Conservation (phyloP, 2,329 filamentous ascomycete species). For the Thielaviopsis cerberus region DNA sequence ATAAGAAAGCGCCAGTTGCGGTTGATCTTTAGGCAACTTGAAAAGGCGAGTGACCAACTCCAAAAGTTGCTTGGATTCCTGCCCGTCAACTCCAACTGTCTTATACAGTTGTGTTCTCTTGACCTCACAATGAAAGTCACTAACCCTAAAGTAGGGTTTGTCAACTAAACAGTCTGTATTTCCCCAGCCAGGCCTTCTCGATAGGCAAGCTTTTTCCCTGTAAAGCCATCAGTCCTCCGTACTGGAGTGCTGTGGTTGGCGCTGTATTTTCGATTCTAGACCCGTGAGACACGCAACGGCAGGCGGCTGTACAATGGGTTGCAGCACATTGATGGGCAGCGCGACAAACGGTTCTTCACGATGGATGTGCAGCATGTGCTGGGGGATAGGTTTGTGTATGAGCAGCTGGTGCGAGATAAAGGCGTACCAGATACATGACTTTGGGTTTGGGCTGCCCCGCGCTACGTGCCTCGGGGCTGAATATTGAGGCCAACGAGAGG, state of each 20-base stretch:
- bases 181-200: too few relatives aligned
- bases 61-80: too few relatives aligned
- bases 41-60: too few relatives aligned
- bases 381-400: neutral
- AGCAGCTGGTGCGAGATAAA: constrained; percentile 2
- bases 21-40: too few relatives aligned
- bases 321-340: neutral
- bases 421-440: neutral
- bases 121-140: too few relatives aligned
- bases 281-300: constrained; percentile 6
- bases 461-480: neutral
- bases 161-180: too few relatives aligned
- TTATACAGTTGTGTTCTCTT: too few relatives aligned
- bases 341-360: neutral
- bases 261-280: constrained; percentile 3
- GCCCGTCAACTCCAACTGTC: too few relatives aligned
- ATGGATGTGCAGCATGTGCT: neutral
- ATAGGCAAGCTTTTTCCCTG: too few relatives aligned
- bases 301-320: constrained; percentile 2
- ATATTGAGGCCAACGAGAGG: constrained; percentile 1
- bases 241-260: neutral
- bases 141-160: too few relatives aligned
- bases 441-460: constrained; percentile 7
- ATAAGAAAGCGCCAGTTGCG: too few relatives aligned
- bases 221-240: too few relatives aligned